Base-by-base conservation (phyloP, 495 filamentous ascomycete genomes). In the Cryomyces minteri region DNA sequence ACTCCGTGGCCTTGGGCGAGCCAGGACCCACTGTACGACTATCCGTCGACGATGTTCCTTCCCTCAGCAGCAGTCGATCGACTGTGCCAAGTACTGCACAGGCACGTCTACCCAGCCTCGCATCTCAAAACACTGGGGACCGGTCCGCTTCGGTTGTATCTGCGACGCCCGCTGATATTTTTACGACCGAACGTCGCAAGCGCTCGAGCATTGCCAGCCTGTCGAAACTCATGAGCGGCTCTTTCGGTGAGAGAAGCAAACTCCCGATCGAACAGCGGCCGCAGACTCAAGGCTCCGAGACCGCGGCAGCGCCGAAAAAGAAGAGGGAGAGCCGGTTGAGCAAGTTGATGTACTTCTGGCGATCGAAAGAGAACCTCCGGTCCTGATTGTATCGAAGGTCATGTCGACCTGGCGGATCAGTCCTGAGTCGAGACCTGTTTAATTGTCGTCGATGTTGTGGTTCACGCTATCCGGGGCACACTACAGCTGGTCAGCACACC, bases 21-120 rank as follows among this genome's bases (percentile, higher is more conserved):
- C 73, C 74, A 31, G 71, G 73, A 5, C 74, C 74, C 10, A 74
- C 78, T 48, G 48, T 79, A 9, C 79, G 85, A 43, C 69, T 78
- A 14, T 93, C 87, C 5, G 71, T 85, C 25, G 86, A 93, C 46
- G 84, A 87, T 62, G 82, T 88, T 8, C 87, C 87, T 5, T 93
- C 86, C 31, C 62, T 94, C 31, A 87, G 80, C 12, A 88, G 82
- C 61, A 87, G 82, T 57, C 76, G 84, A 52, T 94, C 87, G 0
- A 88, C 84, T 10, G 82, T 78, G 76, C 84, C 84, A 4, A 78
- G 79, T 46, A 75, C 45, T 56, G 65, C 49, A 51, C 67, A 56
- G 52, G 63, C 49, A 67, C 68, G 11, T 57, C 74, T 43, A 68
- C 66, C 75, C 31, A 71, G 70, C 55, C 33, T 54, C 38, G 25